These are phyloP conservation scores for Botryotinia convoluta DNA, from an alignment of 2,329 filamentous ascomycete species.

Conservation along the genomic window DNA sequence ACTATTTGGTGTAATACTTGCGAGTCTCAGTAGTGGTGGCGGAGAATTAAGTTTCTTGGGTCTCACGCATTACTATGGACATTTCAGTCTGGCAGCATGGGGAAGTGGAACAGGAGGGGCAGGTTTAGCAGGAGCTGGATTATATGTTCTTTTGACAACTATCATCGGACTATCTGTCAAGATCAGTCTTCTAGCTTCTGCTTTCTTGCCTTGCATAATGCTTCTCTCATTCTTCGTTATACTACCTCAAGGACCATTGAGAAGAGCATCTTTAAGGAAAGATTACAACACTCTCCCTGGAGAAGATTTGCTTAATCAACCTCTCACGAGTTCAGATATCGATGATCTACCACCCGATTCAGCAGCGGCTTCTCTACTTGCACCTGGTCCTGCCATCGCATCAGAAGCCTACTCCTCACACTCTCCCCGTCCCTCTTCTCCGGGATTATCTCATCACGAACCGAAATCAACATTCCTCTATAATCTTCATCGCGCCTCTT, in stretches of 20 bases:
- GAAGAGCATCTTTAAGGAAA: conserved; percentile 44
- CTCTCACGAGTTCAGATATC: conserved; percentile 11
- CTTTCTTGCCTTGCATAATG: conserved; percentile 79
- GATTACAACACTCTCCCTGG: conserved; percentile 49
- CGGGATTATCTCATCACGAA: not conserved
- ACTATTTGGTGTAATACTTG: conserved; percentile 78
- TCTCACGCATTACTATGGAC: conserved; percentile 89
- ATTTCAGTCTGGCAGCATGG: conserved; percentile 85
- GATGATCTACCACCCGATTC: conserved; percentile 41
- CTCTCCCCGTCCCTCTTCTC: conserved; percentile 23
- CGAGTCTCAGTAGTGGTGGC: conserved; percentile 79
- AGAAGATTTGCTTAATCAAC: conserved; percentile 39
- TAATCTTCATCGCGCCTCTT: conserved; percentile 64
- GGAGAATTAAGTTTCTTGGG: conserved; percentile 91
- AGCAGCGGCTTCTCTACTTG: conserved; percentile 48
- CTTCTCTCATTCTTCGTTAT: conserved; percentile 81
- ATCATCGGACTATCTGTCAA: conserved; percentile 72
- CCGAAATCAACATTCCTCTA: conserved; percentile 38
- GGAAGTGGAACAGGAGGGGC: conserved; percentile 88
- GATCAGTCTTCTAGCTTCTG: conserved; percentile 71
- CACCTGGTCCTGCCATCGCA: conserved; percentile 39
- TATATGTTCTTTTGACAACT: conserved; percentile 84
- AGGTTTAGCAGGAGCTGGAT: conserved; percentile 78
- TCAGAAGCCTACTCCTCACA: conserved; percentile 43
- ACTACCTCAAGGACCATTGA: conserved; percentile 66